Base-by-base conservation (phyloP, 495 filamentous ascomycete genomes). In the Aspergillus cristatus region DNA sequence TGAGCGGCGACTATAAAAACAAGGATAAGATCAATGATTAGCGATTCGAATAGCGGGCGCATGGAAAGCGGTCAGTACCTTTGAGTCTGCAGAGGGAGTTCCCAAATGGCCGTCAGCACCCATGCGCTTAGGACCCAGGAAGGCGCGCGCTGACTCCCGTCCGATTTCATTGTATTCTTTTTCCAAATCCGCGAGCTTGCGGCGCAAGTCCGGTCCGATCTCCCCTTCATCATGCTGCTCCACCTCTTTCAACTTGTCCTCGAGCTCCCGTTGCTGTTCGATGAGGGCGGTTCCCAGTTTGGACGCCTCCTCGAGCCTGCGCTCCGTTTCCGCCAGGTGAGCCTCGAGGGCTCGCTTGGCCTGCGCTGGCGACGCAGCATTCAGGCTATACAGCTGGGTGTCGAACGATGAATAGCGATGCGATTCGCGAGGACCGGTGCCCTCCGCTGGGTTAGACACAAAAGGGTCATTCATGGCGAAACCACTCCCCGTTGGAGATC, bases 161-260 rank as follows among this genome's bases (percentile, higher is more conserved):
- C 88, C 88, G 32, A 96, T 85, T 45, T 97, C 91, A 58, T 91
- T 91, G 58, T 93, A 97, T 45, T 96, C 93, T 56, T 76, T 82
- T 54, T 98, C 91, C 49, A 97, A 71, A 38, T 94, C 90, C 7
- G 76, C 71, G 18, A 98, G 67, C 56, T 82, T 88, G 58, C 82
- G 79, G 11, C 82, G 79, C 49, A 97, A 58, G 36, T 94, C 89
- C 1, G 84, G 81, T 6, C 79, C 81, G 39, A 97, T 81, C 45
- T 93, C 84, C n/a, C 75, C 70, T 31, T 87, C 82, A 46, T 77
- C 74, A 51, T 91, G 74, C 45, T 85, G 71, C 48, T 93, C 84
- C 0, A 97, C 77, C 45, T 95, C 91, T 47, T 78, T 80, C 43
- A 98, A 62, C 46, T 81, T 75, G 31, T 89, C 86, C 34, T 77